Evolutionary conservation across 345 rosid species (phyloP), one percentile per base, ranked within the genome.

Genomic region (Ceriops decandra): DNA sequence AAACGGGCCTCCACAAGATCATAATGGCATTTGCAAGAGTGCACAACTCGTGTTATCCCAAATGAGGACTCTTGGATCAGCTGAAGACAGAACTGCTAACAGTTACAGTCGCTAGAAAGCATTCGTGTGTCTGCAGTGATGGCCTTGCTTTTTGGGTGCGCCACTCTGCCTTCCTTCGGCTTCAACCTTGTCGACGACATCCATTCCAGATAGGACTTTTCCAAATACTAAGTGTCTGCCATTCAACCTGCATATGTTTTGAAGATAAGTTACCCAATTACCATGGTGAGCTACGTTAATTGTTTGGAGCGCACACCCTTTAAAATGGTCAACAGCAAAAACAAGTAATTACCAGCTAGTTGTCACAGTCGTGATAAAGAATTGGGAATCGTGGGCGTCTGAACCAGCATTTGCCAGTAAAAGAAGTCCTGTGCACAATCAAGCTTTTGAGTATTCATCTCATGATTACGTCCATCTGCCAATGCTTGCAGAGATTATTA

Each of bases 321-420:
- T 7, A 33, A 33, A 7, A 33, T 1, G 8, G 19, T 57, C 2
- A 5, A 3, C 30, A 1, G 21, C 59, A 51, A 36, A 57, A 33
- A 52, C 11, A 2, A 52, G 35, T 27, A 74, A 61, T 60, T 88
- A 95, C 97, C 98, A 91, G 85, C 85, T 89, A 64, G 97, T 89
- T 67, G 88, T 89, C 80, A 89, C 97, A 0, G 97, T 91, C 2
- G 95, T 93, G 62, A 91, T 86, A 81, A 93, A 93, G 81, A 93
- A 91, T 68, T 93, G 99, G 1, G 99, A 95, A 52, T 98, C 99
- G 5, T 95, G 92, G 24, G 98, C 90, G 85, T 92, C 91, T 8
- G 62, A 70, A 69, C 99, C 99, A 66, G 99, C 92, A 69, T 95
- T 95, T 33, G 97, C 99, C 99, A 91, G 92, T 5, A 97, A 95